phyloP scores from a whole-genome alignment of 1,284 basidiomycete species.

The Abortiporus biennis region DNA sequence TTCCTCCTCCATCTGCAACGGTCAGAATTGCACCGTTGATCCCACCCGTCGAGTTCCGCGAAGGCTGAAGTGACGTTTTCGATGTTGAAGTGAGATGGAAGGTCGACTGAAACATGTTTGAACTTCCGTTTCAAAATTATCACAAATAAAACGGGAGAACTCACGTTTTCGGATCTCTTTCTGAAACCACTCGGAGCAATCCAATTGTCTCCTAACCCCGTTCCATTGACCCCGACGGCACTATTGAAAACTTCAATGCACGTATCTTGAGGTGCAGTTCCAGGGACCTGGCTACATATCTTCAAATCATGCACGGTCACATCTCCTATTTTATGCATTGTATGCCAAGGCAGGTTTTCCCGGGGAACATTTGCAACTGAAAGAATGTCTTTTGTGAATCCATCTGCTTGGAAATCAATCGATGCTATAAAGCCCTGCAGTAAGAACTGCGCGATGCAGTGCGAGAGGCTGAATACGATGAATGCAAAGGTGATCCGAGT shows the following conservation, averaged over 20 bases:
- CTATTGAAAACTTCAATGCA: slow-evolving; percentile 22
- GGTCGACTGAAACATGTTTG: not conserved
- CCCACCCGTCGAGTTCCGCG: slow-evolving; percentile 6
- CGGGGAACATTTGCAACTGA: slow-evolving; percentile 30
- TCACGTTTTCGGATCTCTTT: too few species aligned
- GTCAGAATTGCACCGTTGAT: slow-evolving; percentile 17
- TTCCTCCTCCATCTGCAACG: slow-evolving; percentile 13
- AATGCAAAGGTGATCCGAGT: slow-evolving; percentile 37
- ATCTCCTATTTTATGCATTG: slow-evolving; percentile 25
- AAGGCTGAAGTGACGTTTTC: slow-evolving; percentile 1
- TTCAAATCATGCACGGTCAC: too few species aligned
- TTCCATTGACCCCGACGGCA: too few species aligned
- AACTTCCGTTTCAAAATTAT: not conserved
- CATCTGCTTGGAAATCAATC: slow-evolving; percentile 35
- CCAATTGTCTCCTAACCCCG: slow-evolving; percentile 7
- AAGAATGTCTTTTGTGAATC: slow-evolving; percentile 33
- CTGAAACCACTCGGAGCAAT: slow-evolving; percentile 10
- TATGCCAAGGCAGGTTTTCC: slow-evolving; percentile 34
- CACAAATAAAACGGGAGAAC: slow-evolving; percentile 2
- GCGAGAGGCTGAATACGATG: slow-evolving; percentile 33
- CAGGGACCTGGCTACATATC: slow-evolving; percentile 43
- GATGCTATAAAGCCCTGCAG: slow-evolving; percentile 44
- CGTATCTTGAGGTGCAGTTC: slow-evolving; percentile 14
- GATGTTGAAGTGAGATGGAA: slow-evolving; percentile 4
- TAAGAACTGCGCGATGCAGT: slow-evolving; percentile 29